Evolutionary conservation across 495 filamentous ascomycete species (phyloP).

Genomic region (Pyronema omphalodes): DNA sequence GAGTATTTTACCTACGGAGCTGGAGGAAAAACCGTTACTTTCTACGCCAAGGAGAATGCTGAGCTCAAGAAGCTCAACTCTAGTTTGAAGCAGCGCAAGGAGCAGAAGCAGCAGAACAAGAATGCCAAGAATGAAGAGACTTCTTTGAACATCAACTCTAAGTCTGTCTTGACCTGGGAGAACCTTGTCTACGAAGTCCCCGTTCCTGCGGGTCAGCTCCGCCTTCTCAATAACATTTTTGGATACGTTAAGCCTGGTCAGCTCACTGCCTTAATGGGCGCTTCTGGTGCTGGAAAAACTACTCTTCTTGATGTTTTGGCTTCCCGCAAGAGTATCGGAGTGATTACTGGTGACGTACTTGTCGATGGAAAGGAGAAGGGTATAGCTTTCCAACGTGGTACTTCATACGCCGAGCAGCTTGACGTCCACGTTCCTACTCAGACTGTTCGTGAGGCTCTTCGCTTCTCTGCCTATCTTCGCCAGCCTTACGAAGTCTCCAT

Average conservation of each 20-base stretch:
- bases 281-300: conserved; percentile 74
- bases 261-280: conserved; percentile 68
- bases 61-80: conserved; percentile 54
- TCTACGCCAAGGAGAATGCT: conserved; percentile 50
- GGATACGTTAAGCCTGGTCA: conserved; percentile 65
- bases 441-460: conserved; percentile 67
- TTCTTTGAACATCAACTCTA: conserved; percentile 46
- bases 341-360: conserved; percentile 52
- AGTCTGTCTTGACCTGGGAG: conserved; percentile 39
- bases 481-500: conserved; percentile 51
- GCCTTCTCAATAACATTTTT: conserved; percentile 50
- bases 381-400: conserved; percentile 58
- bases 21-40: conserved; percentile 59
- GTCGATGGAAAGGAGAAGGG: conserved; percentile 53
- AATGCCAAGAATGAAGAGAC: conserved; percentile 26
- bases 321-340: conserved; percentile 57
- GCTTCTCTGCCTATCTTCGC: conserved; percentile 65
- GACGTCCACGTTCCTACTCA: conserved; percentile 62
- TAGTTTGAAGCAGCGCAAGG: conserved; percentile 38
- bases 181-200: conserved; percentile 50
- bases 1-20: conserved; percentile 60
- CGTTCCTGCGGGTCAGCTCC: conserved; percentile 39
- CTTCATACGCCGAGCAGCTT: conserved; percentile 64
- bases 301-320: conserved; percentile 66
- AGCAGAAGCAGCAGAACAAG: conserved; percentile 24